Base-by-base conservation (phyloP, 2,329 filamentous ascomycete genomes). In the Aphanoascus verrucosus region DNA sequence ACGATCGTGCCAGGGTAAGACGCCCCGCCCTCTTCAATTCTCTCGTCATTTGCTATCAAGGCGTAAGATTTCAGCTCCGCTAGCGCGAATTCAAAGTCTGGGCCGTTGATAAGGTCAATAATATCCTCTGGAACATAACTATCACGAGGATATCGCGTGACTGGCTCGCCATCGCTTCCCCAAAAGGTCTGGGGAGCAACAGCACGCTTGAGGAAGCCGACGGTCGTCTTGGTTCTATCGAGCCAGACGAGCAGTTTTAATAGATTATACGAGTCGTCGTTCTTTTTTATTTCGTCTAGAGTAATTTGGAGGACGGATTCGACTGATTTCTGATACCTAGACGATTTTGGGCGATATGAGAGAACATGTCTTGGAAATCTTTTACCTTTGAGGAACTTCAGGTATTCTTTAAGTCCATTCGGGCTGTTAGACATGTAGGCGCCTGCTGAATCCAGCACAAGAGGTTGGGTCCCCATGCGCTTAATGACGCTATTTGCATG, bases 201-300 rank as follows among this genome's bases (percentile, higher is more conserved):
- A 2, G 50, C 50, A 31, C 41, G 41, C 20, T 53, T 53, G 7
- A 53, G 35, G 20, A 53, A 53, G 17, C 42, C 31, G 28, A 38
- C 35, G 6, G 50, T 53, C 2, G 50, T 53, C 34, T 46, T 53
- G 7, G 42, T 37, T 32, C 50, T 46, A 23, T 53, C 50, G 11
- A 53, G 50, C 50, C 50, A 53, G 12, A 53, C 50, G 7, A 53
- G 50, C n/a, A 53, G 17, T 32, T 53, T 46, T 11, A 53, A 43
- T 32, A 53, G 17, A 14, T 31, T 47, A 20, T 46, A 47, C 15
- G 50, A 23, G 31, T 38, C 42, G 2, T 14, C 28, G 23, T n/a
- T 53, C 28, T 53, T 53, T 8, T 47, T 53, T n/a, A 53, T 40
- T 40, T 53, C 50, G 9, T 37, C 50, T 5, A 53, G 37, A 1